Evolutionary conservation across 1,284 basidiomycete genomes (phyloP).

Genomic region (Heterobasidion annosum): DNA sequence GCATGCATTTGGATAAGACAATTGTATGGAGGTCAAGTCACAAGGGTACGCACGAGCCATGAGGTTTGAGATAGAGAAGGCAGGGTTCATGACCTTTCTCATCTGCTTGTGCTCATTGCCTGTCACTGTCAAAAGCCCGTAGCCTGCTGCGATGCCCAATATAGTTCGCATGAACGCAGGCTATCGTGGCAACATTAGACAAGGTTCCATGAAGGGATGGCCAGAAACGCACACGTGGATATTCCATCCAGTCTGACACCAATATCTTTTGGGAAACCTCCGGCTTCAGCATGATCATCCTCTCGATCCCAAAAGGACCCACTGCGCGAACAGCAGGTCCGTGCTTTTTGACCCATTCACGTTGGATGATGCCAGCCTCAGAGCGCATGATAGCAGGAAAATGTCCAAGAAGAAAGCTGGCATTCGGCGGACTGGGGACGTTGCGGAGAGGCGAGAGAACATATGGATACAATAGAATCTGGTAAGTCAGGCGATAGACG

Average conservation of each 20-base stretch:
- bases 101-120: constrained; percentile 38
- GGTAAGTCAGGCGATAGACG: constrained; percentile 11
- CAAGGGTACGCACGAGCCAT: constrained; percentile 29
- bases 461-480: too few relatives aligned
- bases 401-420: too few relatives aligned
- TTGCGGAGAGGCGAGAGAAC: too few relatives aligned
- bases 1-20: neutral
- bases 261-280: constrained; percentile 34
- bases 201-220: too few relatives aligned
- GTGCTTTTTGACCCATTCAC: constrained; percentile 35
- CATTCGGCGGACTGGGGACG: too few relatives aligned
- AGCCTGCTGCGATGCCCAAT: constrained; percentile 31
- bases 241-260: constrained; percentile 34
- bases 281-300: constrained; percentile 32
- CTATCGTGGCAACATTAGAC: constrained; percentile 13
- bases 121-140: constrained; percentile 37
- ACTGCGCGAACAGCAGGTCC: constrained; percentile 33
- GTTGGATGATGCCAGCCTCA: constrained; percentile 35
- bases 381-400: constrained; percentile 23
- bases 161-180: constrained; percentile 33
- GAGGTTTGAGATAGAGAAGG: constrained; percentile 36
- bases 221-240: constrained; percentile 27
- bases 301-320: constrained; percentile 35
- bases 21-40: neutral
- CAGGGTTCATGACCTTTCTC: constrained; percentile 40